Conservation (phyloP, 2,329 filamentous ascomycete genomes). For the Phaeosphaeriaceae sp. region DNA sequence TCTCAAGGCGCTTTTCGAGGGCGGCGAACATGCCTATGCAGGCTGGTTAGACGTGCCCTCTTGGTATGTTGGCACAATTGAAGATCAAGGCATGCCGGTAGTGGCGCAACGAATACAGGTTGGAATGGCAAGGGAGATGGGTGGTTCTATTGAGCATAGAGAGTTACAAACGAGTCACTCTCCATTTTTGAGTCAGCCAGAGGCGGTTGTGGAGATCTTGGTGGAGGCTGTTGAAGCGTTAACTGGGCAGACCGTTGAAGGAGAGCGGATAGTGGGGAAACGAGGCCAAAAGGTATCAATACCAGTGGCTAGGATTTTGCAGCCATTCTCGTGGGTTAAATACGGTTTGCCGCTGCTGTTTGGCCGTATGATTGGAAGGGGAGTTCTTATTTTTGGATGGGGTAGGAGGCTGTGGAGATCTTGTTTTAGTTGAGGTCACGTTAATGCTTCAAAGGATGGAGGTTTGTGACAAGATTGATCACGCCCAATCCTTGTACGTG, state of each 20-base stretch:
- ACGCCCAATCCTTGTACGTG: too few relatives aligned
- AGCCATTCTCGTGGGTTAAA: conserved; percentile 4
- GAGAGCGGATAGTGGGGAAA: not conserved
- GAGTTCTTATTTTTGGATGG: too few relatives aligned
- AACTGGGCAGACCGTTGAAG: conserved; percentile 7
- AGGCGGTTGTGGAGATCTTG: conserved; percentile 49
- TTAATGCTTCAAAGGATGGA: too few relatives aligned
- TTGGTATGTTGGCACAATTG: conserved; percentile 55
- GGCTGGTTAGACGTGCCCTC: conserved; percentile 53
- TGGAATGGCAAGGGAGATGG: conserved; percentile 48
- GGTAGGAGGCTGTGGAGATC: too few relatives aligned
- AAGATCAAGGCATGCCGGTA: conserved; percentile 52
- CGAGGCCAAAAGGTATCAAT: not conserved
- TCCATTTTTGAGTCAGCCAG: conserved; percentile 57
- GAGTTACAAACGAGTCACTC: conserved; percentile 58
- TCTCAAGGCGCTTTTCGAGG: conserved; percentile 55
- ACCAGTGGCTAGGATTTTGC: conserved; percentile 1
- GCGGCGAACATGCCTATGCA: conserved; percentile 52
- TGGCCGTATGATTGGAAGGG: conserved; percentile 5
- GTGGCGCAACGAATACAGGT: conserved; percentile 40
- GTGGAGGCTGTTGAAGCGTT: conserved; percentile 46
- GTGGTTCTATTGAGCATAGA: conserved; percentile 45
- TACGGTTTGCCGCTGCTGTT: conserved; percentile 9
- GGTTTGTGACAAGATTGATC: too few relatives aligned
- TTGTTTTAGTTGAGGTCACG: too few relatives aligned